A percentile compares a stretch with the other conserved stretches of the same genome.
These are phyloP conservation scores for Leccinum fibrillosum DNA, from an alignment of 768 basidiomycete genomes.

Conservation along the genomic window DNA sequence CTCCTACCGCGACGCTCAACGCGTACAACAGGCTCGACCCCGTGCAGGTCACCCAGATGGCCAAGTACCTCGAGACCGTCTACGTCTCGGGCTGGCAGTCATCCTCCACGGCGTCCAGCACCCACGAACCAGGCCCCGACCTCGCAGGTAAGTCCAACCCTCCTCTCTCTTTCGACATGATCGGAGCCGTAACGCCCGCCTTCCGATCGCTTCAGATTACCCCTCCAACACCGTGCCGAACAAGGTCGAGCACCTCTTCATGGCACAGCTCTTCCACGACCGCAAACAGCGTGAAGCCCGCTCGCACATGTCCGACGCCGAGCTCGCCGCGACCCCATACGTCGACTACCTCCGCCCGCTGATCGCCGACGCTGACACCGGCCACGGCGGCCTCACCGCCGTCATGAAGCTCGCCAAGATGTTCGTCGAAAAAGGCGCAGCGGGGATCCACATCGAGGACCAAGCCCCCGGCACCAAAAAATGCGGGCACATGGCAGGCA, in stretches of 20 bases:
- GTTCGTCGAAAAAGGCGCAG: constrained; percentile 98
- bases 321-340: constrained; percentile 64
- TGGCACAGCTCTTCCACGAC: constrained; percentile 98
- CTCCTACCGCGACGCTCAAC: not conserved
- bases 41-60: constrained; percentile 99
- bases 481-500: constrained; percentile 91
- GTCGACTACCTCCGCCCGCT: constrained; percentile 94
- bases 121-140: constrained; percentile 97
- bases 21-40: constrained; percentile 79
- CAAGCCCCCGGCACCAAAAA: constrained; percentile 98
- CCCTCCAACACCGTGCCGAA: constrained; percentile 98
- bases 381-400: constrained; percentile 96
- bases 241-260: constrained; percentile 98
- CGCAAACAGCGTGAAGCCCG: constrained; percentile 90
- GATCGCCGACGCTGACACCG: constrained; percentile 96
- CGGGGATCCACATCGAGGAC: constrained; percentile 97
- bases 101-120: constrained; percentile 89
- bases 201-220: constrained; percentile 59
- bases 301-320: constrained; percentile 61
- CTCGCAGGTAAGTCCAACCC: constrained; percentile 67
- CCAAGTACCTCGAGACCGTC: constrained; percentile 95
- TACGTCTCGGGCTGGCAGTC: constrained; percentile 98
- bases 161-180: not conserved
- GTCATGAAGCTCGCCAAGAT: constrained; percentile 98
- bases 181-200: not conserved